Base-by-base conservation (phyloP, 2,329 filamentous ascomycete genomes). In the Stagonosporopsis chrysanthemi region DNA sequence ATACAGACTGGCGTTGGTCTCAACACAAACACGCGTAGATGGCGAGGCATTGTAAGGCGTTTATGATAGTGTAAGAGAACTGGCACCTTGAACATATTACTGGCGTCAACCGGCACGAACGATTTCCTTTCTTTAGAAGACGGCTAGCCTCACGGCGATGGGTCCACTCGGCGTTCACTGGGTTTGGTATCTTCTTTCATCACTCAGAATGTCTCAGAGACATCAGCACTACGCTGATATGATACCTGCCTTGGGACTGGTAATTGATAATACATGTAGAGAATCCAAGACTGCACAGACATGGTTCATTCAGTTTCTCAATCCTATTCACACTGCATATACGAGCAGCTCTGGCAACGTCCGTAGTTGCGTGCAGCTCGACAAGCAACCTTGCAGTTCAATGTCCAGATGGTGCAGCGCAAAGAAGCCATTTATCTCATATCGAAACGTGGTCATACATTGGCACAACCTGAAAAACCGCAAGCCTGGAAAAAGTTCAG, bases 31-130 rank as follows among this genome's bases (percentile, higher is more conserved):
- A 14, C 24, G 15, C 22, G 17, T n/a, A 17, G 38, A 24, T 24
- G 36, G 28, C 35, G 33, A 24, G 26, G 44, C 54, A 57, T 57
- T 57, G 43, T 33, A 52, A 36, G 54, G 54, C 44, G 54, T 57
- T 54, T 24, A 26, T 24, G 43, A 26, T 31, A 48, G 40, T 26
- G 40, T 33, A 39, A n/a, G 26, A 46, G 19, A 15, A 43, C n/a
- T 3, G 26, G 54, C 38, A 31, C 44, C 24, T 38, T 29, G 26
- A 11, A 4, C 24, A 14, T 17, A 26, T 11, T 31, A 15, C 12
- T n/a, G 51, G 36, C 17, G 17, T 42, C 43, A 36, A 6, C 26
- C 6, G n/a, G 36, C 29, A 31, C 4, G 12, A 12, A 31, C 11
- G 29, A 31, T 31, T 31, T 9, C 29, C 29, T 31, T 31, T 31